Conservation (phyloP, 768 basidiomycete genomes). For the Suillus occidentalis region DNA sequence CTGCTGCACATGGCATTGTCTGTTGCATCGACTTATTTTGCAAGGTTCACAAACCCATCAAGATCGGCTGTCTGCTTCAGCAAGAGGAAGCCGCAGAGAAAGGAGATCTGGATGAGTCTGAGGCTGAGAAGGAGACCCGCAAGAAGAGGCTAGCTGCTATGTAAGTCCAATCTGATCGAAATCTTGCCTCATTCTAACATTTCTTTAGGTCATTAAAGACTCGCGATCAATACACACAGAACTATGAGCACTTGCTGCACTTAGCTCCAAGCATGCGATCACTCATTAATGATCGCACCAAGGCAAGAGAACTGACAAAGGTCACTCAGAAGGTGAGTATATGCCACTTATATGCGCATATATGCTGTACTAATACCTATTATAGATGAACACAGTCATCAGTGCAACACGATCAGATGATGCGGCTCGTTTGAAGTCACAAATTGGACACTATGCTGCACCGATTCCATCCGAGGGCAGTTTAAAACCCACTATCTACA, state of each 20-base stretch:
- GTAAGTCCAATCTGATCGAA: too few relatives aligned
- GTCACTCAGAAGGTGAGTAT: too few relatives aligned
- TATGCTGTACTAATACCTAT: too few relatives aligned
- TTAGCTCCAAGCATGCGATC: too few relatives aligned
- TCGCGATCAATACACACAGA: too few relatives aligned
- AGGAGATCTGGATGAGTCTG: not conserved
- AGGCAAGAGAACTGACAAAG: too few relatives aligned
- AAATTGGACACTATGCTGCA: not conserved
- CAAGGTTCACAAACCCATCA: conserved; percentile 4
- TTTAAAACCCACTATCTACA: not conserved
- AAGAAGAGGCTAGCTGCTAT: not conserved
- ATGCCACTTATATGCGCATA: too few relatives aligned
- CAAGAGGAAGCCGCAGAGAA: not conserved
- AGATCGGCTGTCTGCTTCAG: not conserved
- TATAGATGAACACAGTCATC: conserved; percentile 7
- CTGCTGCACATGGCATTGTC: not conserved
- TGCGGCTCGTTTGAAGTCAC: not conserved
- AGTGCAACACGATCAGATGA: not conserved
- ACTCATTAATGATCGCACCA: too few relatives aligned
- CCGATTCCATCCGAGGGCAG: not conserved
- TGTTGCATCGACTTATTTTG: not conserved
- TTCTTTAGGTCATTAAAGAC: too few relatives aligned
- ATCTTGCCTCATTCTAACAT: too few relatives aligned
- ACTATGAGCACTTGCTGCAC: too few relatives aligned
- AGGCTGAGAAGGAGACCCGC: not conserved